These are phyloP conservation scores for Hydrangea macrophylla DNA, from an alignment of 148 eudicot species.

Conservation along the genomic window DNA sequence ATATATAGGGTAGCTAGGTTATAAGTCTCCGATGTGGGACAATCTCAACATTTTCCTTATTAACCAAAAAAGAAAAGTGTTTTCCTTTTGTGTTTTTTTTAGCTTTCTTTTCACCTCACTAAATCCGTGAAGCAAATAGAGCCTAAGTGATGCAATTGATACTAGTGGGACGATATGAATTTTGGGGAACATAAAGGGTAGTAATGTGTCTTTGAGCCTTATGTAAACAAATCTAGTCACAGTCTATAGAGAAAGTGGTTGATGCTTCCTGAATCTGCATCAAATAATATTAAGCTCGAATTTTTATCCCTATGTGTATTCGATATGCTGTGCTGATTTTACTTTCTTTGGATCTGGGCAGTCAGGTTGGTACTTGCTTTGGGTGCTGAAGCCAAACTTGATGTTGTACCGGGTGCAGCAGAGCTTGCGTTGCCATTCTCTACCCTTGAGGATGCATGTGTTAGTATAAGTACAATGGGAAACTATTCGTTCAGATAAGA, in stretches of 20 bases:
- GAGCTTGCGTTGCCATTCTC: slow-evolving; percentile 88
- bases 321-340: slow-evolving; percentile 33
- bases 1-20: too few species aligned
- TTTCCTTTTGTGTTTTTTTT: too few species aligned
- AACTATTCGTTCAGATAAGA: background rate
- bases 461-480: slow-evolving; percentile 31
- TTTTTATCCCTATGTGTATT: slow-evolving; percentile 7
- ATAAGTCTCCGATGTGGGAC: too few species aligned
- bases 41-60: too few species aligned
- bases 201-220: too few species aligned
- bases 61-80: too few species aligned
- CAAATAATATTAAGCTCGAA: background rate
- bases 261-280: slow-evolving; percentile 7
- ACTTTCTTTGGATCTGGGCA: slow-evolving; percentile 67
- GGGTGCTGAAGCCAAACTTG: slow-evolving; percentile 92
- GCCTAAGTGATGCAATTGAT: too few species aligned
- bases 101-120: too few species aligned
- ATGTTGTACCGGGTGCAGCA: slow-evolving; percentile 80
- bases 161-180: too few species aligned
- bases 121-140: too few species aligned
- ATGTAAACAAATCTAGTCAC: background rate
- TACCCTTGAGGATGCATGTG: slow-evolving; percentile 88
- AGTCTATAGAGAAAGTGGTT: background rate
- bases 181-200: too few species aligned
- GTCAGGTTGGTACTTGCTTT: slow-evolving; percentile 99